Percentiles rank a stretch among this genome's conserved stretches.
Conservation (phyloP, 352 stramenopile genomes). For the Phytophthora pisi region DNA sequence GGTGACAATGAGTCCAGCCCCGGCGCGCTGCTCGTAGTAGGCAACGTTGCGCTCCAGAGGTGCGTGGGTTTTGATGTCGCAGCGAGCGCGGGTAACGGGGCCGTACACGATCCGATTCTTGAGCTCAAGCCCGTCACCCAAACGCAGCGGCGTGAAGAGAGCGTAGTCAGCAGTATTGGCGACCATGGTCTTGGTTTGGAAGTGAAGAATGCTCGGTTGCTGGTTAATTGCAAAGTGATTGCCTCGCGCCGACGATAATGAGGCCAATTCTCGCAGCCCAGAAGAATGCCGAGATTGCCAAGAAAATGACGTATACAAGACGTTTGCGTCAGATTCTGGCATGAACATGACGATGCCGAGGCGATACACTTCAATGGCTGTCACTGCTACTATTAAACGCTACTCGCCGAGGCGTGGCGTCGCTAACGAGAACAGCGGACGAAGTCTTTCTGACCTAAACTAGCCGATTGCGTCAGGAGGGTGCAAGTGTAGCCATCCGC, state of each 20-base stretch:
- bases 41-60: conserved; percentile 32
- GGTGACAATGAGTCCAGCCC: conserved; percentile 53
- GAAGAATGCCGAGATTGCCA: neutral
- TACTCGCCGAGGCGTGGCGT: no score
- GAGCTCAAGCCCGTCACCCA: conserved; percentile 35
- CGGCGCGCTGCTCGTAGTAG: conserved; percentile 52
- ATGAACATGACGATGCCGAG: neutral
- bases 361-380: no score
- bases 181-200: conserved; percentile 15
- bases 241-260: neutral
- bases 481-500: neutral
- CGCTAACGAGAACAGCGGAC: neutral
- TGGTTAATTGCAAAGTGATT: neutral
- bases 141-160: conserved; percentile 39
- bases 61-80: conserved; percentile 17
- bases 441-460: conserved; percentile 19
- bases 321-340: neutral
- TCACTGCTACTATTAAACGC: no score
- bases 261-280: no score
- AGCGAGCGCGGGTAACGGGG: conserved; percentile 42
- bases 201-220: no score
- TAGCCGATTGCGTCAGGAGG: conserved; percentile 17
- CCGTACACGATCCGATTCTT: conserved; percentile 55
- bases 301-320: neutral
- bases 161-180: conserved; percentile 26